Percentiles rank a stretch among this genome's conserved stretches.
phyloP scores from a whole-genome alignment of 2,329 filamentous ascomycete genomes.

The Penicillium occitanis region DNA sequence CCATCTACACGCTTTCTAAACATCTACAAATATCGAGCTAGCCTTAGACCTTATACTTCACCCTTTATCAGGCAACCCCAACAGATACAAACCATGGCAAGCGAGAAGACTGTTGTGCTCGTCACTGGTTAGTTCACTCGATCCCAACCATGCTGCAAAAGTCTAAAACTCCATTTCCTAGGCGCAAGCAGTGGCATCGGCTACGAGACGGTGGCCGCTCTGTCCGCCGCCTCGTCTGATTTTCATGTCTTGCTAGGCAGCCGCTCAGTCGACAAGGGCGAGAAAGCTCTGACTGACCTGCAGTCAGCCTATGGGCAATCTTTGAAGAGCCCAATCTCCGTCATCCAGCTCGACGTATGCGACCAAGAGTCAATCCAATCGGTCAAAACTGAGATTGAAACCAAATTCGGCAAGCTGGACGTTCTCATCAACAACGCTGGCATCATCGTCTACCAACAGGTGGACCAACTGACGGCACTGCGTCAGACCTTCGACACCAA shows the following conservation, averaged over 20 bases:
- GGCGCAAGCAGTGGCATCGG: neutral
- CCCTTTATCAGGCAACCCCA: neutral
- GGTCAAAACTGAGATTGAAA: neutral
- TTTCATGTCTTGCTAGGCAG: slow-evolving; percentile 1
- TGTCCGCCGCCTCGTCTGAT: neutral
- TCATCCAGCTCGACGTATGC: neutral
- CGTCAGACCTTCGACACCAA: neutral
- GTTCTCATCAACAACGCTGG: slow-evolving; percentile 5
- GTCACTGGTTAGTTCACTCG: neutral
- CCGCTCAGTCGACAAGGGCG: neutral
- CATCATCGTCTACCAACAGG: slow-evolving; percentile 5
- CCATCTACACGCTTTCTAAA: neutral
- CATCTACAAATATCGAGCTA: neutral
- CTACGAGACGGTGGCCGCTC: slow-evolving; percentile 1
- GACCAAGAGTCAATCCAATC: neutral
- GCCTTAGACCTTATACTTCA: neutral
- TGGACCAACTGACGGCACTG: neutral
- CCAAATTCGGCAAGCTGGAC: neutral
- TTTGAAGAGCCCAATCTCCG: neutral
- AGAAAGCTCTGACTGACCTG: neutral
- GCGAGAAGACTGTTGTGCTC: neutral
- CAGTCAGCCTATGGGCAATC: neutral
- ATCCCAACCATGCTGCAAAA: neutral
- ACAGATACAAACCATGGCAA: neutral
- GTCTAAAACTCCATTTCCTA: neutral